phyloP scores from a whole-genome alignment of 495 filamentous ascomycete genomes.

The Penicillium paradoxum region DNA sequence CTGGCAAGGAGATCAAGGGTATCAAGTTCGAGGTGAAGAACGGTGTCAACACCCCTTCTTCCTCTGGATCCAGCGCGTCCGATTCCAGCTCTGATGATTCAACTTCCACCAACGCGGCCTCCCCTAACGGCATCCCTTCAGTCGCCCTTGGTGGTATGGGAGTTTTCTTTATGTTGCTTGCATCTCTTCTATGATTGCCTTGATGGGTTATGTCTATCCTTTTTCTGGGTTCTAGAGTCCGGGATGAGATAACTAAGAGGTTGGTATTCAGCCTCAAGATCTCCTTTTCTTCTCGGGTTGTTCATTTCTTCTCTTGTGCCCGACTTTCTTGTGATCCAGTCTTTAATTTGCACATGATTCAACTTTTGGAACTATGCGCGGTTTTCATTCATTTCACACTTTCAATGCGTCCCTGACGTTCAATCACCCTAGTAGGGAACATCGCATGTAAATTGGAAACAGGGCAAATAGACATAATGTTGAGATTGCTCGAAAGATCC shows the following conservation, averaged over 20 bases:
- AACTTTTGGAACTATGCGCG: conserved; percentile 8
- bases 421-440: neutral
- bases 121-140: conserved; percentile 15
- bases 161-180: conserved; percentile 27
- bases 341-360: conserved; percentile 16
- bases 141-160: conserved; percentile 19
- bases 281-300: neutral
- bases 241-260: neutral
- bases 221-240: neutral
- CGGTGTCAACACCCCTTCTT: conserved; percentile 37
- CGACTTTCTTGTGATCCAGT: conserved; percentile 10
- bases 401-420: neutral
- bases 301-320: neutral
- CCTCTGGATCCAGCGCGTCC: conserved; percentile 20
- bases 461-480: neutral
- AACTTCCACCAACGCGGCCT: conserved; percentile 23
- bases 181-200: conserved; percentile 18
- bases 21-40: conserved; percentile 50
- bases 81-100: conserved; percentile 32
- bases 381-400: neutral
- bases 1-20: conserved; percentile 47
- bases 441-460: neutral
- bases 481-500: too few species aligned
- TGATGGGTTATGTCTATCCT: neutral
- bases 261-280: neutral